Base-by-base conservation (phyloP, 441 rosid genomes). In the Lepidium campestre region DNA sequence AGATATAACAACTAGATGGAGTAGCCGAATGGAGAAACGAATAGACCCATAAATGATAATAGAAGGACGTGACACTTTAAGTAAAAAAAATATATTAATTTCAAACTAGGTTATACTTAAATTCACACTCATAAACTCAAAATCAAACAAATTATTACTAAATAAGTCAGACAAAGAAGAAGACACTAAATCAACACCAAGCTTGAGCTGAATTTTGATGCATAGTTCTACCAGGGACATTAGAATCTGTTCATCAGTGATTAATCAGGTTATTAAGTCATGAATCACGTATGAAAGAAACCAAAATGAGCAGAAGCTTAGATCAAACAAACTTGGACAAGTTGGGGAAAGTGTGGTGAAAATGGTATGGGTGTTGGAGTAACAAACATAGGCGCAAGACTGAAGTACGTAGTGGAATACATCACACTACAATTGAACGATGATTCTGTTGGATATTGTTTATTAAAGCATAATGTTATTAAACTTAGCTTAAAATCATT, bases 391-490 rank as follows among this genome's bases (percentile, higher is more conserved):
- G 32, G 81, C 63, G 27, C 97, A 90, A 19, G 83, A 57, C 13
- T 84, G 66, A 52, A 35, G 92, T 3, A 89, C 91, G 25, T 87
- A 89, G 66, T 91, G 97, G 1, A 86, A 86, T 52, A 85, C 93
- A 61, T 49, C 72, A 44, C 58, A 79, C 96, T 91, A 71, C 97
- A 93, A 3, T 72, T 83, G 79, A 64, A 91, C 96, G 0, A 23
- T 1, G 35, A 91, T 74, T 3, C 9, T n/a, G n/a, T n/a, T n/a
- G n/a, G n/a, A n/a, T n/a, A n/a, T n/a, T n/a, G n/a, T n/a, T n/a
- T n/a, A n/a, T n/a, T n/a, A n/a, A n/a, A n/a, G n/a, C n/a, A n/a
- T n/a, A n/a, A n/a, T n/a, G n/a, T n/a, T n/a, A n/a, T n/a, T n/a
- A n/a, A n/a, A n/a, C n/a, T n/a, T n/a, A n/a, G n/a, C n/a, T n/a